Base-by-base conservation (phyloP, 306 rosid species). In the Alnus glutinosa region DNA sequence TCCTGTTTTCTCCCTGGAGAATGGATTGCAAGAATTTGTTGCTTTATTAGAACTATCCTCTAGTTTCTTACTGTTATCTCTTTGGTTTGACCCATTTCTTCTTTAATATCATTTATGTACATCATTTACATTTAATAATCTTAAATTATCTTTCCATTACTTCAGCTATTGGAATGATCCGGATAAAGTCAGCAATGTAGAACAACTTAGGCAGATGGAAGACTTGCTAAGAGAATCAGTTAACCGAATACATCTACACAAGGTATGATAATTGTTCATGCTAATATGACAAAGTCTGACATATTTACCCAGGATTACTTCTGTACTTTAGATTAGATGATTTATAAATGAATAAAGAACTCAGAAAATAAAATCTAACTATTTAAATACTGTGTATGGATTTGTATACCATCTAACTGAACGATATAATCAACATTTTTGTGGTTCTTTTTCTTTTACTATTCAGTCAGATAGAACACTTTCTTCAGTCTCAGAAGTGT, bases 131-230 rank as follows among this genome's bases (percentile, higher is more conserved):
- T 55, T 42, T 4, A 84, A 30, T 78, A 80, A 79, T 79, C n/a
- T 81, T 80, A 44, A 71, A 42, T 67, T 76, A 39, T 68, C 59
- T 87, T 74, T 55, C 73, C 76, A 16, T 76, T 81, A 30, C 61
- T 80, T 80, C 89, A 90, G 97, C 87, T 82, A 72, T 78, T 92
- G 96, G 95, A 85, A 72, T 77, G 88, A 90, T 71, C 71, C 84
- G 12, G 91, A 90, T 69, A 89, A 83, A 89, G 83, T 89, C 81
- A 57, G 86, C 37, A 77, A 81, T 81, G 74, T 88, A n/a, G 91
- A 90, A 51, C 89, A 86, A 79, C 93, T 92, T 51, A 77, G 69
- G 68, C 96, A 89, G 84, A 90, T 90, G 92, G 97, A 90, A 86
- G 87, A 86, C 58, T 80, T 75, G 5, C 83, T 92, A 47, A 80